Evolutionary conservation across 306 rosid genomes (phyloP), one percentile per base, ranked within the genome.

Genomic region (Fagus sylvatica): DNA sequence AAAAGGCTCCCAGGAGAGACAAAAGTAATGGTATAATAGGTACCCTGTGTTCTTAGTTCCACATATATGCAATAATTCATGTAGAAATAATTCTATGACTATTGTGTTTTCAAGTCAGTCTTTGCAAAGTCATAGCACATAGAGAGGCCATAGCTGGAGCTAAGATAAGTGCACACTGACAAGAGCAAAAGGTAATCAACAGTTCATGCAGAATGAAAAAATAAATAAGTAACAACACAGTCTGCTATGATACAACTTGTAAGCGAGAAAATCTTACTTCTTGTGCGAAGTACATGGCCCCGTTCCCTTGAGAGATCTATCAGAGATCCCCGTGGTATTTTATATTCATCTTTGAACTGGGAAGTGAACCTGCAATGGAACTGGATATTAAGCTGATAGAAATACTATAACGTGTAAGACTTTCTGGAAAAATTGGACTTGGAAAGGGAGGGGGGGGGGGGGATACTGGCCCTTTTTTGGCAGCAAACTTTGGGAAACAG

Each of bases 281-380:
- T 83, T 37, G 99, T 95, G 46, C 88, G 87, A 84, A 95, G 98
- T 74, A 89, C 84, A 46, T 92, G 80, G 59, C 93, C 97, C 53
- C 74, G 85, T 67, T 88, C 97, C 84, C 88, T 95, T 53, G 90
- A 84, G 39, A 95, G 96, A 39, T 87, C 85, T 62, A 95, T 95
- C 19, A 87, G 86, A 34, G 99, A 85, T 72, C 98, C 99, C 46
- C 93, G 78, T 36, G 98, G 98, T 76, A 95, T 87, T 88, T 93
- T 89, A 75, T 88, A 77, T 81, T 93, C 98, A 61, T 95, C 99
- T 85, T 84, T 95, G 83, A 95, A 95, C 82, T 89, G 97, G 41
- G 99, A 91, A 79, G 98, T 93, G 85, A 95, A 95, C 90, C 98
- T 95, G 78, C 89, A 90, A 69, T 73, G 78, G 56, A 81, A 68